Base-by-base conservation (phyloP, 1,139 yeast genomes). In the Yamadazyma taylorii region DNA sequence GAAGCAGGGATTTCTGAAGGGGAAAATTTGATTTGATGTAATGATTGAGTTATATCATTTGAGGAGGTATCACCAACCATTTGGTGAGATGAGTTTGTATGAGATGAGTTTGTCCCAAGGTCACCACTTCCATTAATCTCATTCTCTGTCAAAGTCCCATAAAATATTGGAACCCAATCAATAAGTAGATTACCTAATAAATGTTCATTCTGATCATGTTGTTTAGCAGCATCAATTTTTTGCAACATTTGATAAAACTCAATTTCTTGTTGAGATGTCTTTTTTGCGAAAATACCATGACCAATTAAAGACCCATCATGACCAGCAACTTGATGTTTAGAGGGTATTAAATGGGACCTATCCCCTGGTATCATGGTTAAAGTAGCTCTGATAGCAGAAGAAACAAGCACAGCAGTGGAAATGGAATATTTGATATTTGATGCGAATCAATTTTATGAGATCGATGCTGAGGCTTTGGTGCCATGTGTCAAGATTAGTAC, bases 311-410 rank as follows among this genome's bases (percentile, higher is more conserved):
- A 76, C 0, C 96, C 97, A 12, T 73, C 85, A 54, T 92, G 98
- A 9, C 98, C 98, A 0, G 97, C 98, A 3, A 95, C 97, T 47
- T 69, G 73, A 45, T 71, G 76, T 14, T 45, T 46, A 3, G 62
- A 49, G 6, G 59, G 55, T 8, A 38, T 25, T 15, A 44, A 37
- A 15, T 5, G 15, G 12, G 13, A 4, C n/a, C 7, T 14, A 16
- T 7, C 16, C 4, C 16, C 13, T 6, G 9, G 28, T 13, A 7
- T 25, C n/a, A 13, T 13, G 21, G 21, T 19, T 5, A 19, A 6
- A 8, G 21, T 6, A 8, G 5, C 8, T 8, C 21, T 6, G 21
- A 8, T 19, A 19, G n/a, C n/a, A n/a, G n/a, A n/a, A n/a, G n/a
- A n/a, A n/a, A n/a, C n/a, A n/a, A n/a, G n/a, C n/a, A n/a, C n/a